These are phyloP conservation scores for Fusarium papillatum DNA, from an alignment of 2,329 filamentous ascomycete species.

Conservation along the genomic window DNA sequence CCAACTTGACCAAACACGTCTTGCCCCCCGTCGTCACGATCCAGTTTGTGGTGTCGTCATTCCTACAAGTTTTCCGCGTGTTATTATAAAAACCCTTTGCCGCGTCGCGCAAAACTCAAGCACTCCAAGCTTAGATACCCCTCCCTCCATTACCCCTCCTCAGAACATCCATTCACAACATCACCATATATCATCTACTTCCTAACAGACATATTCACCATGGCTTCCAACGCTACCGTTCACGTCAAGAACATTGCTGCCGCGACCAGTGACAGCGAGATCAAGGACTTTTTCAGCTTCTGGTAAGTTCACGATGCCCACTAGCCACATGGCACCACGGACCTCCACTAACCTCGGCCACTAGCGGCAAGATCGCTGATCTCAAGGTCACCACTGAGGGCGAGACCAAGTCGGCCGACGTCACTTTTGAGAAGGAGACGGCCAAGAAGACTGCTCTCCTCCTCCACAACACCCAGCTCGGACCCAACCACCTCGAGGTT, in stretches of 20 bases:
- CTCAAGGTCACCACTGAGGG: slow-evolving; percentile 81
- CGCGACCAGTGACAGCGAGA: slow-evolving; percentile 88
- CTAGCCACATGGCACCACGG: neutral
- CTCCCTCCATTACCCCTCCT: slow-evolving; percentile 15
- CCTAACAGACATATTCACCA: slow-evolving; percentile 49
- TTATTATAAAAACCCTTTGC: slow-evolving; percentile 29
- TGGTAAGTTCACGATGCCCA: slow-evolving; percentile 66
- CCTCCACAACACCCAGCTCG: slow-evolving; percentile 96
- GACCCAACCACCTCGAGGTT: slow-evolving; percentile 85
- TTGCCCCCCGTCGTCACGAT: slow-evolving; percentile 37
- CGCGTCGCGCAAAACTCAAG: neutral
- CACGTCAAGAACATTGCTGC: slow-evolving; percentile 91
- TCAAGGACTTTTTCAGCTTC: slow-evolving; percentile 98
- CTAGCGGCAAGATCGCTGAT: slow-evolving; percentile 89
- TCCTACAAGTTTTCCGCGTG: slow-evolving; percentile 17
- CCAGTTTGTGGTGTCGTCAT: slow-evolving; percentile 35
- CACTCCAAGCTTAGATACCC: slow-evolving; percentile 32
- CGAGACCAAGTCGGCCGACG: slow-evolving; percentile 85
- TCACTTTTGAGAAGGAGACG: slow-evolving; percentile 96
- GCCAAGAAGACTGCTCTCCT: slow-evolving; percentile 97
- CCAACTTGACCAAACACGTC: slow-evolving; percentile 19
- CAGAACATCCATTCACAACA: neutral
- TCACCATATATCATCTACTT: neutral
- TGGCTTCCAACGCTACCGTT: slow-evolving; percentile 76
- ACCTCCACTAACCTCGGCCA: slow-evolving; percentile 33